Evolutionary conservation across 208 protist genomes (phyloP), one percentile per base, ranked within the genome.

Genomic region (Hexamita inflata): DNA sequence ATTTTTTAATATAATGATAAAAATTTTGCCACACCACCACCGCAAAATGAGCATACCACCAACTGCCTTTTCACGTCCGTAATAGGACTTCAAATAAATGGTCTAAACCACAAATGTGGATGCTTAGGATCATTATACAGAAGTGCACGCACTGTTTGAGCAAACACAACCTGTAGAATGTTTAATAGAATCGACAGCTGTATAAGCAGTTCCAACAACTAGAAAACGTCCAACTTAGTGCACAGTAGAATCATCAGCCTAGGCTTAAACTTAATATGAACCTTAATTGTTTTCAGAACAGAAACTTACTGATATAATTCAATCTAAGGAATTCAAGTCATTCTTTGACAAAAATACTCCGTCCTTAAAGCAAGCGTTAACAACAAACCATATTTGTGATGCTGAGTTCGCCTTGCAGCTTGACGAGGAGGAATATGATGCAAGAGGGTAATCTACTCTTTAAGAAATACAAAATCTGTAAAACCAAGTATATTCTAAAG

Each of bases 71-170:
- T 45, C 64, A 45, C 64, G 64, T n/a, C 64, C 40, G 4, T 34
- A 70, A n/a, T 9, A 70, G 35, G 64, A 13, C 4, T 70, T 45
- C 35, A 40, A 38, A 4, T 19, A 70, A 34, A n/a, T 38, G 38
- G 15, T n/a, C 9, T 34, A 70, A 38, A 45, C 42, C 35, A 15
- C 11, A 49, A 70, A 70, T 70, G 64, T 70, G 35, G 64, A 70
- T 45, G n/a, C 64, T n/a, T 38, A 70, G n/a, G 64, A 70, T 34
- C 64, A 70, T 49, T 70, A 70, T 49, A n/a, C 42, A 11, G 64
- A 70, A 38, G 30, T 70, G 15, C 64, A 70, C 38, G 9, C 64
- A 24, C 42, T 42, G 4, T 28, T n/a, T n/a, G 64, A 70, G 4
- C 35, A 45, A 32, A 70, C 30, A n/a, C 42, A 45, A 45, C 15